Conservation (phyloP, 176 grass and related monocot genomes). For the Zizania latifolia region DNA sequence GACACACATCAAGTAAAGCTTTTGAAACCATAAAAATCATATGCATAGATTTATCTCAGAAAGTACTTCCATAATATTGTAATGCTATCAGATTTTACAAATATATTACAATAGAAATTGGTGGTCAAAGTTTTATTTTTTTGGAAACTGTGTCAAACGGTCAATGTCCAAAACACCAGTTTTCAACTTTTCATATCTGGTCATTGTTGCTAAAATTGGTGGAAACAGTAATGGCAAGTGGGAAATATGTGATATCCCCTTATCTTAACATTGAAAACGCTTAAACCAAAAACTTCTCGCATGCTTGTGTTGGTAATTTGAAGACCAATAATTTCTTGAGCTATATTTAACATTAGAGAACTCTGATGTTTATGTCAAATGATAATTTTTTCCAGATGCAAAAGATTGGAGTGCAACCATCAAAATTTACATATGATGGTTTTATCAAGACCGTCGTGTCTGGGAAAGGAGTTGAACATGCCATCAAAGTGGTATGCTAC, state of each 20-base stretch:
- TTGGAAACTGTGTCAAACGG: not conserved
- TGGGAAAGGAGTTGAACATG: conserved; percentile 58
- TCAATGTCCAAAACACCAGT: no score
- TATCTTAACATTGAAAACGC: not conserved
- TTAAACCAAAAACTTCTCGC: not conserved
- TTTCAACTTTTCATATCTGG: no score
- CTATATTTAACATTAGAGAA: not conserved
- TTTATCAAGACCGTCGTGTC: conserved; percentile 59
- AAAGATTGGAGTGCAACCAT: conserved; percentile 57
- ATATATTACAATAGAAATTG: not conserved
- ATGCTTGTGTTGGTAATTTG: not conserved
- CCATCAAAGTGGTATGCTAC: conserved; percentile 62
- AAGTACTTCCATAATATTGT: not conserved
- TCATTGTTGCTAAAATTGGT: not conserved
- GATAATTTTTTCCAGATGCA: conserved; percentile 59
- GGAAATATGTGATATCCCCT: not conserved
- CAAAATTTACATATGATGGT: conserved; percentile 67
- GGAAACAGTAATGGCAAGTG: not conserved
- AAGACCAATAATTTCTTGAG: not conserved
- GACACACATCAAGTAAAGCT: not conserved
- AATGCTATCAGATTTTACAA: not conserved
- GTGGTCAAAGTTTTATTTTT: not conserved
- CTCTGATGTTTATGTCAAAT: conserved; percentile 8
- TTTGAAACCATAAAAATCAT: not conserved
- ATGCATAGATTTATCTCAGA: not conserved